Evolutionary conservation across 306 rosid species (phyloP).

Genomic region (Begonia loranthoides): DNA sequence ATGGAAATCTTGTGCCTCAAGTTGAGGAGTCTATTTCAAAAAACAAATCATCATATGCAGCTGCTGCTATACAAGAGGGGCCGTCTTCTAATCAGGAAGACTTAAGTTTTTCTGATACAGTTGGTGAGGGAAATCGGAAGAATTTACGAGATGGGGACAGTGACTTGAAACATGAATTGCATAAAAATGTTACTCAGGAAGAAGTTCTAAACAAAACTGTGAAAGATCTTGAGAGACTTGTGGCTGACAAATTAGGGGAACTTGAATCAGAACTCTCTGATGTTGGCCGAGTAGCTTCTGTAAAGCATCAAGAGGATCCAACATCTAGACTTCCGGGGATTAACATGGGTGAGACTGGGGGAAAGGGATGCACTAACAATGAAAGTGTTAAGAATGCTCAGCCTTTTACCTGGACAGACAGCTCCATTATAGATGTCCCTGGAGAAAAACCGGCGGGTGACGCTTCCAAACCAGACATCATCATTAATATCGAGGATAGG

Average conservation of each 20-base stretch:
- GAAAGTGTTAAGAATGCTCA: conserved; percentile 14
- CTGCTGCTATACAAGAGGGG: conserved; percentile 32
- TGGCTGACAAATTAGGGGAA: conserved; percentile 24
- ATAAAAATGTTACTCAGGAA: conserved; percentile 19
- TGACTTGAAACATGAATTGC: conserved; percentile 21
- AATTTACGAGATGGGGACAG: conserved; percentile 28
- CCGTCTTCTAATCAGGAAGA: conserved; percentile 27
- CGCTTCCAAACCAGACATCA: conserved; percentile 43
- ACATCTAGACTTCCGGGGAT: conserved; percentile 25
- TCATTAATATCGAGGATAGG: conserved; percentile 72
- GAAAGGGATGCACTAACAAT: conserved; percentile 18
- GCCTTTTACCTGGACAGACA: conserved; percentile 23
- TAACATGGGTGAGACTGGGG: conserved; percentile 25
- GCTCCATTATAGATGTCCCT: conserved; percentile 21
- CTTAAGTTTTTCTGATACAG: conserved; percentile 39
- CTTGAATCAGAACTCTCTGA: conserved; percentile 22
- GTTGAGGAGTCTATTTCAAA: conserved; percentile 25
- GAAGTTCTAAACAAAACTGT: conserved; percentile 27
- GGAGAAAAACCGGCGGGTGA: conserved; percentile 23
- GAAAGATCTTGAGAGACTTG: conserved; percentile 19
- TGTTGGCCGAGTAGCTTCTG: conserved; percentile 23
- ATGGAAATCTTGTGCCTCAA: conserved; percentile 27
- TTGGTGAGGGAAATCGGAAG: conserved; percentile 28
- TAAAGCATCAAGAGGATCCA: conserved; percentile 27
- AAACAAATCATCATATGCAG: conserved; percentile 20